These are phyloP conservation scores for Globisporangium nunn DNA, from an alignment of 352 stramenopile genomes.

Conservation along the genomic window DNA sequence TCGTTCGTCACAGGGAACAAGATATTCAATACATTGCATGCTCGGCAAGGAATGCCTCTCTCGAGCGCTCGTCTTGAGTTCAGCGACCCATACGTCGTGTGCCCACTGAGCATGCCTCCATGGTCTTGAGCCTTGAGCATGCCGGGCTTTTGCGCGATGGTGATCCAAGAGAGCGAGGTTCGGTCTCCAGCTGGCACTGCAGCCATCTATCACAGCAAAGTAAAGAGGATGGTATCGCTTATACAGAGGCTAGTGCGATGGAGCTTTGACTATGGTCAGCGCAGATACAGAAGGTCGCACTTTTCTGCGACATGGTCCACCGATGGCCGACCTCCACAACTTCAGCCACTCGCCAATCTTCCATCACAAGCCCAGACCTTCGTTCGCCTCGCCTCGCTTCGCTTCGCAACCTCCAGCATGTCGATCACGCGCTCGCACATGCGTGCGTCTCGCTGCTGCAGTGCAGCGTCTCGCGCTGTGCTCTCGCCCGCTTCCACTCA, in stretches of 20 bases:
- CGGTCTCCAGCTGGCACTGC: too few relatives aligned
- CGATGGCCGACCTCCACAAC: neutral
- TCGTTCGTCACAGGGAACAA: too few relatives aligned
- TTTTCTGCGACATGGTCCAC: neutral
- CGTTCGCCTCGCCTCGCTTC: too few relatives aligned
- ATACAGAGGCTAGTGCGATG: neutral
- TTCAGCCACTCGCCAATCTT: constrained; percentile 1
- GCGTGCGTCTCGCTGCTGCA: constrained; percentile 3
- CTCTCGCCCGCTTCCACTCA: neutral
- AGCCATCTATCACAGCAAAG: neutral
- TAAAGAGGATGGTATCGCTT: neutral
- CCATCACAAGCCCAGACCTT: neutral
- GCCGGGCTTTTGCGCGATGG: too few relatives aligned
- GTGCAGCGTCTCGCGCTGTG: neutral
- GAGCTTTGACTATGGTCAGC: neutral
- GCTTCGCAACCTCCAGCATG: neutral
- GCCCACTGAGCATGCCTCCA: too few relatives aligned
- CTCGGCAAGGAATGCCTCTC: too few relatives aligned
- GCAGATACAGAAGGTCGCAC: neutral
- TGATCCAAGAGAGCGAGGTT: too few relatives aligned
- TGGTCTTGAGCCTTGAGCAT: too few relatives aligned
- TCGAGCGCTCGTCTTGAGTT: too few relatives aligned
- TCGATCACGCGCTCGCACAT: constrained; percentile 15
- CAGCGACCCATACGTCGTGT: too few relatives aligned
- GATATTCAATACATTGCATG: too few relatives aligned